phyloP scores from a whole-genome alignment of 345 rosid genomes.

The Hypericum perforatum region DNA sequence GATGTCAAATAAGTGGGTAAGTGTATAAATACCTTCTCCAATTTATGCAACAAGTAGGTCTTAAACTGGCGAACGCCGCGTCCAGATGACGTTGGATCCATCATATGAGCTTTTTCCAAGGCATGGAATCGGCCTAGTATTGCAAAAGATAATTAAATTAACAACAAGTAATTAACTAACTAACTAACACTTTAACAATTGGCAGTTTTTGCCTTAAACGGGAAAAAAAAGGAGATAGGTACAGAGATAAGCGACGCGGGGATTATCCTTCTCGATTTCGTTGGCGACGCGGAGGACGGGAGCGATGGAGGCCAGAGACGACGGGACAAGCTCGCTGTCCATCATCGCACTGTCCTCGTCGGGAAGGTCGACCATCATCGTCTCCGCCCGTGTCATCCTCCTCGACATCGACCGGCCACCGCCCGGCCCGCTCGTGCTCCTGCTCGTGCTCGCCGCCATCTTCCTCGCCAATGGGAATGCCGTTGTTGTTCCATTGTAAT shows the following conservation, averaged over 20 bases:
- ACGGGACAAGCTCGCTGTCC: conserved; percentile 91
- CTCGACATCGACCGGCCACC: conserved; percentile 31
- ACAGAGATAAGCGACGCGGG: conserved; percentile 88
- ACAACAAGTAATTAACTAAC: not conserved
- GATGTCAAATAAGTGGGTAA: too few species aligned
- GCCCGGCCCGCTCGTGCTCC: conserved; percentile 35
- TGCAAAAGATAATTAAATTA: not conserved
- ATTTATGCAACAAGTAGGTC: conserved; percentile 70
- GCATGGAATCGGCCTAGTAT: conserved; percentile 85
- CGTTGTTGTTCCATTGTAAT: too few species aligned
- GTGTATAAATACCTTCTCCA: conserved; percentile 51
- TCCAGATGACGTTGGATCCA: conserved; percentile 59
- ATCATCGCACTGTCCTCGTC: conserved; percentile 35
- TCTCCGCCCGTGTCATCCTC: conserved; percentile 39
- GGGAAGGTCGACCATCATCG: conserved; percentile 39
- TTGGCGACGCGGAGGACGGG: conserved; percentile 93
- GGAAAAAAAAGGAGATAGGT: conserved; percentile 10
- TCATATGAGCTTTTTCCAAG: conserved; percentile 71
- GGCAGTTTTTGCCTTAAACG: too few species aligned
- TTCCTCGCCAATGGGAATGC: not conserved
- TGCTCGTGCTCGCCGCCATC: conserved; percentile 73
- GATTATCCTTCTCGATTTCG: conserved; percentile 59
- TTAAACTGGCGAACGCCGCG: conserved; percentile 91
- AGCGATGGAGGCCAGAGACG: conserved; percentile 54
- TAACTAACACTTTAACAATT: too few species aligned